A percentile compares a stretch with the other conserved stretches of the same genome.
phyloP scores from a whole-genome alignment of 495 filamentous ascomycete species.

The Lepraria neglecta region DNA sequence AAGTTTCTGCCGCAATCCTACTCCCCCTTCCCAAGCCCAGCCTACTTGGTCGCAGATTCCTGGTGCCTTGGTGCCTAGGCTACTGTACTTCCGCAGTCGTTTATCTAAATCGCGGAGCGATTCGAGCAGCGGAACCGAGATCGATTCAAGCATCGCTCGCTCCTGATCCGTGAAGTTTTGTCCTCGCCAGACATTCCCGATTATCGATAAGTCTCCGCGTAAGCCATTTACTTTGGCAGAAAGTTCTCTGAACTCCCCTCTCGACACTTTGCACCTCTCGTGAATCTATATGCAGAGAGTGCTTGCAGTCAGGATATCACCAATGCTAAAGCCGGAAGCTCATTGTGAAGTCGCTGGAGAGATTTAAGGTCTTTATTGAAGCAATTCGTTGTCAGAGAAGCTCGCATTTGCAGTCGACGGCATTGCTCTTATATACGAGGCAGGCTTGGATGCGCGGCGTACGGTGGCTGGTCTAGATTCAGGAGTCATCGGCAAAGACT shows the following conservation, averaged over 20 bases:
- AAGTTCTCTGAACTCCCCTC: background rate
- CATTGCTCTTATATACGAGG: background rate
- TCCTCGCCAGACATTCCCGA: background rate
- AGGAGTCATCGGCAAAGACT: background rate
- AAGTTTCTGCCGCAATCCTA: background rate
- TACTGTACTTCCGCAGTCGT: background rate
- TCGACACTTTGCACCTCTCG: conserved; percentile 34
- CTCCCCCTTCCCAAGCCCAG: background rate
- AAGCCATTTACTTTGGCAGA: background rate
- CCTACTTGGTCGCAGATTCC: background rate
- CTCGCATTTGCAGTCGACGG: no score
- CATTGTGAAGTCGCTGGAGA: background rate
- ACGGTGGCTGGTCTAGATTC: background rate
- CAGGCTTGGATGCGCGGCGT: background rate
- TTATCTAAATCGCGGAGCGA: background rate
- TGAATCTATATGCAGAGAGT: conserved; percentile 23
- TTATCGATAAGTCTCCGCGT: background rate
- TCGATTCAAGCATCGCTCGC: background rate
- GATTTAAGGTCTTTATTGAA: no score
- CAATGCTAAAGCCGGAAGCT: conserved; percentile 2
- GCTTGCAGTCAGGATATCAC: conserved; percentile 1
- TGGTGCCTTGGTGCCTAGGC: background rate
- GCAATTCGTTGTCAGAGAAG: background rate
- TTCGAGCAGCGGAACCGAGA: background rate
- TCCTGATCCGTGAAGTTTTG: conserved; percentile 1